Evolutionary conservation across 805 yeast genomes (phyloP).

Genomic region (Saccharomycopsis fermentans): DNA sequence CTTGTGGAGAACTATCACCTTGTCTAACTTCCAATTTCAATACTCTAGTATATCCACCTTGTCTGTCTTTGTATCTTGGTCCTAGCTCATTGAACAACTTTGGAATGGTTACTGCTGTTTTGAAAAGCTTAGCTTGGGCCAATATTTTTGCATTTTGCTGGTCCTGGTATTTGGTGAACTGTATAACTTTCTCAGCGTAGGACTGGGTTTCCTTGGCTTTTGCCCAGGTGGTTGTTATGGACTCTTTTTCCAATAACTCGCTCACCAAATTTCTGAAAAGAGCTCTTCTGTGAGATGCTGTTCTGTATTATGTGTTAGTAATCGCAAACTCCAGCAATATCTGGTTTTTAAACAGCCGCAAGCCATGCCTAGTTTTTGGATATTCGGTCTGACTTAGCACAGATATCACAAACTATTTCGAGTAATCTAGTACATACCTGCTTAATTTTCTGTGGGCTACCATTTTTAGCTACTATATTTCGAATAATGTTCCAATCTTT

Average conservation of each 20-base stretch:
- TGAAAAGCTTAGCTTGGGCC: constrained; percentile 35
- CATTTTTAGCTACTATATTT: background rate
- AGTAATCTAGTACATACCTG: constrained; percentile 3
- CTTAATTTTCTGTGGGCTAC: constrained; percentile 15
- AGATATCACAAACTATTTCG: background rate
- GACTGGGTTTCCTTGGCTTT: constrained; percentile 64
- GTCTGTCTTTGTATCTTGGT: constrained; percentile 50
- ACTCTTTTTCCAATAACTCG: constrained; percentile 58
- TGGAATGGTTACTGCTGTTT: constrained; percentile 42
- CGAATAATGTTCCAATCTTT: background rate
- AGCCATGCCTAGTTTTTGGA: too few relatives aligned
- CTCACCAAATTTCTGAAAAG: constrained; percentile 56
- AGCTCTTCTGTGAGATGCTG: constrained; percentile 43
- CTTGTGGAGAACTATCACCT: constrained; percentile 86
- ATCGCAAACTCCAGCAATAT: background rate
- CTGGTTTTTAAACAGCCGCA: too few relatives aligned
- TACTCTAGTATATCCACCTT: constrained; percentile 81
- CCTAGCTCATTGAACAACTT: constrained; percentile 58
- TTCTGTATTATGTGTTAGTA: constrained; percentile 25
- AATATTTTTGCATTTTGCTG: constrained; percentile 24
- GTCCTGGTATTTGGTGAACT: constrained; percentile 27
- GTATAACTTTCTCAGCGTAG: constrained; percentile 52
- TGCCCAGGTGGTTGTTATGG: constrained; percentile 62
- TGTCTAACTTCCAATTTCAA: constrained; percentile 74
- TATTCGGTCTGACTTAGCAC: too few relatives aligned